Percentiles rank a stretch among this genome's conserved stretches.
These are phyloP conservation scores for Eutrema japonicum DNA, from an alignment of 345 rosid species.

Conservation along the genomic window DNA sequence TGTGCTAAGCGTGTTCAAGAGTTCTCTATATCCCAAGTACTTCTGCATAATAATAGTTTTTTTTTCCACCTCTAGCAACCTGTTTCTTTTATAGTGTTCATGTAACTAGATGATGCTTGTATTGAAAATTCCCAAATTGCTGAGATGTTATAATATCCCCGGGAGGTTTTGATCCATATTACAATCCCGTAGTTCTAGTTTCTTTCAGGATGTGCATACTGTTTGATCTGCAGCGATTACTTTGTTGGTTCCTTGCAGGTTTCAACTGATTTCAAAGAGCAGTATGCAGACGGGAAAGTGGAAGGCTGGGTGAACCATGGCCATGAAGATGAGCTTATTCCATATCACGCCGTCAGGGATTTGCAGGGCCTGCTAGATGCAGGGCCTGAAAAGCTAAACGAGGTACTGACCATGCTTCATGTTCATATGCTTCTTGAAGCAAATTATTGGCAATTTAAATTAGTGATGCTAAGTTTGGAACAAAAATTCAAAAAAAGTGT, in stretches of 20 bases:
- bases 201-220: too few species aligned
- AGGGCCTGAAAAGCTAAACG: slow-evolving; percentile 85
- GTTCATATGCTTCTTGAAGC: background rate
- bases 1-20: too few species aligned
- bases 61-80: too few species aligned
- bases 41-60: too few species aligned
- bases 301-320: slow-evolving; percentile 62
- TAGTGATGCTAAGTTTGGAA: too few species aligned
- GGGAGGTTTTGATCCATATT: too few species aligned
- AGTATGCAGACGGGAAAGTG: slow-evolving; percentile 58
- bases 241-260: slow-evolving; percentile 51
- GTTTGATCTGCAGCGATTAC: background rate
- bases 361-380: slow-evolving; percentile 87
- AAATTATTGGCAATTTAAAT: too few species aligned
- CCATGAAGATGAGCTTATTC: slow-evolving; percentile 60
- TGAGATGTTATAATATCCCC: too few species aligned
- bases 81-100: too few species aligned
- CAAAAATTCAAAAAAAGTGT: too few species aligned
- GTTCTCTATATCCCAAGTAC: too few species aligned
- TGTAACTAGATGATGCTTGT: slow-evolving; percentile 1
- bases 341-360: slow-evolving; percentile 56
- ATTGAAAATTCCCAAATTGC: background rate
- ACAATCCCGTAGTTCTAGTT: too few species aligned
- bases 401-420: slow-evolving; percentile 49
- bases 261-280: slow-evolving; percentile 73